Percentiles rank a stretch among this genome's conserved stretches.
Conservation (phyloP, 345 rosid genomes). For the Hypericum perforatum region DNA sequence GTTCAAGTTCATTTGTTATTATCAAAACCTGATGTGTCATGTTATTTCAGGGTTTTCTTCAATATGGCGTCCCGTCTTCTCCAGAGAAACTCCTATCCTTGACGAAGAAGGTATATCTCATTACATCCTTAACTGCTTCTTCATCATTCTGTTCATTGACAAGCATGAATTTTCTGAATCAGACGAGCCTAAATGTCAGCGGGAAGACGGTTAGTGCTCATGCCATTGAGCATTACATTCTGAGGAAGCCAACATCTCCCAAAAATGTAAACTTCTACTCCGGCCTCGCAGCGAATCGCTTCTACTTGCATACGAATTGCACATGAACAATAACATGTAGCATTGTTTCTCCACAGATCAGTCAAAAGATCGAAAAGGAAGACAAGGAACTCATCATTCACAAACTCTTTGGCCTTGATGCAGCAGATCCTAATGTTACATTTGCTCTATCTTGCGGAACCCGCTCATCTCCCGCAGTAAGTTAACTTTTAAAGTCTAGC, state of each 20-base stretch:
- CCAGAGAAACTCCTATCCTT: conserved; percentile 56
- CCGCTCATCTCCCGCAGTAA: conserved; percentile 85
- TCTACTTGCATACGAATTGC: background rate
- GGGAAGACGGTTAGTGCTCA: conserved; percentile 75
- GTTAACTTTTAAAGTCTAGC: no score
- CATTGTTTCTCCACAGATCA: conserved; percentile 11
- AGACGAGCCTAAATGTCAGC: conserved; percentile 78
- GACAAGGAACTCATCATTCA: conserved; percentile 50
- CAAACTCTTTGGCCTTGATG: conserved; percentile 52
- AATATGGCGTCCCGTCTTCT: conserved; percentile 68
- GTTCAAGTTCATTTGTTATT: no score
- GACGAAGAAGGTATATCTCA: conserved; percentile 45
- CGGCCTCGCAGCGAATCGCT: background rate
- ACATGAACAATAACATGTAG: background rate
- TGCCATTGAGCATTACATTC: conserved; percentile 68
- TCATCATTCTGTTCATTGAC: background rate
- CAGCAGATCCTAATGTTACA: conserved; percentile 58
- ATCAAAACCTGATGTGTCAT: background rate
- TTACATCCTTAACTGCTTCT: background rate
- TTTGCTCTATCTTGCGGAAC: conserved; percentile 87
- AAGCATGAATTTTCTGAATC: conserved; percentile 7
- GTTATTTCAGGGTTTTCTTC: conserved; percentile 67
- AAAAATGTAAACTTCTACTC: conserved; percentile 9
- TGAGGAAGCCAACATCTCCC: conserved; percentile 47
- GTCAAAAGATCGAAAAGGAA: conserved; percentile 34